Evolutionary conservation across 192 early-diverging fungal species (phyloP), one percentile per base, ranked within the genome.

Genomic region (Bifiguratus adelaidae): DNA sequence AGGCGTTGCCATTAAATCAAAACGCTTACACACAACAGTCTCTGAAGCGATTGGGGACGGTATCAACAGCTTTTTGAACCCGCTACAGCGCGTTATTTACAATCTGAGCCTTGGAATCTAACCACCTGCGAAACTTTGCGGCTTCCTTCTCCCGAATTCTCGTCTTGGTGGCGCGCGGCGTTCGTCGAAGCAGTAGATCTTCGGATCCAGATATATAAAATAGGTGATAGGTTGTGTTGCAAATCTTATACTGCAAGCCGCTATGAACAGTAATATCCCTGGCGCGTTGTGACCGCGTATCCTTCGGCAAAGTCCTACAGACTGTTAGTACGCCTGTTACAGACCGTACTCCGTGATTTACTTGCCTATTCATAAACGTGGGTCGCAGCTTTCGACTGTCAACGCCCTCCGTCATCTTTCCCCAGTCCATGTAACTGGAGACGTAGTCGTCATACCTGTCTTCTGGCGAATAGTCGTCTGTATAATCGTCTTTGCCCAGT

Each of bases 381-480:
- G 76, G 48, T 56, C 78, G 70, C 40, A 58, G 60, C 30, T 63
- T 68, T 6, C 65, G 56, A 9, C 71, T 56, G n/a, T 57, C 47
- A 13, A 85, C 75, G 6, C 83, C 83, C 49, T 91, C 88, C 2
- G 88, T 89, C 11, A 86, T 70, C 41, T 82, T 78, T 22, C 92
- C 42, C 62, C 62, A 80, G 50, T 90, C 77, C 60, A 93, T 89
- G 58, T 92, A 99, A 50, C 85, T 86, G 63, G 91, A 88, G 15
- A 99, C 87, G 47, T 97, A 99, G 57, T 94, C 77, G 12, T 86
- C 87, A 84, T 92, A 99, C 34, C 82, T 83, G 65, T 96, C 94
- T 57, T 96, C 91, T 15, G 81, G 76, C 1, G 86, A 83, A 21
- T 80, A 80, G 47, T 91, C 88, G 22, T 82, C 42, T 23, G 85